Evolutionary conservation across 1,284 basidiomycete genomes (phyloP).

Genomic region (Pseudozyma sp.): DNA sequence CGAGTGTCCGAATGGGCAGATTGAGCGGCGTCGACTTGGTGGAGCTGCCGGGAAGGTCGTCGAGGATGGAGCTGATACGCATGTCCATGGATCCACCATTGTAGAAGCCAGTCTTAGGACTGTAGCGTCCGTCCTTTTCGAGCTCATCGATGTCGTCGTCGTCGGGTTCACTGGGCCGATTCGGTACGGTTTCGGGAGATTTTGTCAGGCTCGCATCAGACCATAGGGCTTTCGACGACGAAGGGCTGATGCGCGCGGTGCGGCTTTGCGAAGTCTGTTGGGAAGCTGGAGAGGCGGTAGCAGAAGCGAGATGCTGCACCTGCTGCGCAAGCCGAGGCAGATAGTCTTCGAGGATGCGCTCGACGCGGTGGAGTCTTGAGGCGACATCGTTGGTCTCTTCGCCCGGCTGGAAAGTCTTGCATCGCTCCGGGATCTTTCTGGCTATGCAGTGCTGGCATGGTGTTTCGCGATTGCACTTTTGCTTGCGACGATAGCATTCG

Average conservation of each 20-base stretch:
- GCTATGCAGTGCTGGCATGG: constrained; percentile 67
- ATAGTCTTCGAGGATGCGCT: constrained; percentile 53
- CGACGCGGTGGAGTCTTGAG: constrained; percentile 51
- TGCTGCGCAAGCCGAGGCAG: constrained; percentile 45
- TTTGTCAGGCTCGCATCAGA: constrained; percentile 6
- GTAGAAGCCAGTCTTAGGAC: constrained; percentile 53
- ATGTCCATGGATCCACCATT: constrained; percentile 52
- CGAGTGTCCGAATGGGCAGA: constrained; percentile 41
- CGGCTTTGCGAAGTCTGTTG: neutral
- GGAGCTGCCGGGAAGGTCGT: constrained; percentile 41
- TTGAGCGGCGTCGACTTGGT: constrained; percentile 40
- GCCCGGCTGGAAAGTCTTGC: constrained; percentile 62
- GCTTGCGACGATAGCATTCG: constrained; percentile 67
- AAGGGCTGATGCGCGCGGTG: constrained; percentile 3
- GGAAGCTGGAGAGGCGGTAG: constrained; percentile 4
- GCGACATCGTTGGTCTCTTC: constrained; percentile 58
- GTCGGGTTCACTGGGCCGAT: constrained; percentile 17
- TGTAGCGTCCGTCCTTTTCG: constrained; percentile 45
- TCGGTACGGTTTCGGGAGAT: constrained; percentile 21
- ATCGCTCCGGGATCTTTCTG: constrained; percentile 63
- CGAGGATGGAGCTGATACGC: constrained; percentile 58
- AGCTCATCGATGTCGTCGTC: constrained; percentile 54
- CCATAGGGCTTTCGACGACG: constrained; percentile 19
- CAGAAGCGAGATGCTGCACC: constrained; percentile 27
- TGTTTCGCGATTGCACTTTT: constrained; percentile 63